Evolutionary conservation across 2,329 filamentous ascomycete species (phyloP).

Genomic region (Cercospora berteroae): DNA sequence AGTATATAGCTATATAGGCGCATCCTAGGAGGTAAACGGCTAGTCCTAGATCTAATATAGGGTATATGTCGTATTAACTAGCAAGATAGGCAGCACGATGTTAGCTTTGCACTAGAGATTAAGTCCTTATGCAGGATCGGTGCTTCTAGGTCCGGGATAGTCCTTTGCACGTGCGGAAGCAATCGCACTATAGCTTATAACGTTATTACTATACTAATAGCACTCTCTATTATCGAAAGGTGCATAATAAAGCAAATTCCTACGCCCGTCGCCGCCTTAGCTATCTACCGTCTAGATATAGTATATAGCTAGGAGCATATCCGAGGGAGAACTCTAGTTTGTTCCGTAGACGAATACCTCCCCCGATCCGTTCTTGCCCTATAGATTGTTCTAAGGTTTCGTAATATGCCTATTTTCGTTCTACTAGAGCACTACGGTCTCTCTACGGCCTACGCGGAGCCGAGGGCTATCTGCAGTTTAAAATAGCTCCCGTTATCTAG

Average conservation of each 20-base stretch:
- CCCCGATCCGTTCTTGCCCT: neutral
- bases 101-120: neutral
- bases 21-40: neutral
- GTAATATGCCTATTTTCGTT: neutral
- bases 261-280: neutral
- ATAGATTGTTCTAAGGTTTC: neutral
- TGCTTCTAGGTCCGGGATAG: neutral
- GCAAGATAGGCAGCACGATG: neutral
- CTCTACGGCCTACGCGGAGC: neutral
- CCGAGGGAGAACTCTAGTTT: neutral
- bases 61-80: neutral
- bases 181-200: neutral
- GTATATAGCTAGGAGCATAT: neutral
- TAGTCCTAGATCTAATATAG: neutral
- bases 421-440: neutral
- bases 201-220: neutral
- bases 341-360: neutral
- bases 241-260: neutral
- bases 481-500: neutral
- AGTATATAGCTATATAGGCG: neutral
- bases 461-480: neutral
- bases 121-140: neutral
- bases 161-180: neutral
- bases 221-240: neutral
- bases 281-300: neutral